These are phyloP conservation scores for Sphaerulina vaccinii DNA, from an alignment of 2,329 filamentous ascomycete genomes.

Conservation along the genomic window DNA sequence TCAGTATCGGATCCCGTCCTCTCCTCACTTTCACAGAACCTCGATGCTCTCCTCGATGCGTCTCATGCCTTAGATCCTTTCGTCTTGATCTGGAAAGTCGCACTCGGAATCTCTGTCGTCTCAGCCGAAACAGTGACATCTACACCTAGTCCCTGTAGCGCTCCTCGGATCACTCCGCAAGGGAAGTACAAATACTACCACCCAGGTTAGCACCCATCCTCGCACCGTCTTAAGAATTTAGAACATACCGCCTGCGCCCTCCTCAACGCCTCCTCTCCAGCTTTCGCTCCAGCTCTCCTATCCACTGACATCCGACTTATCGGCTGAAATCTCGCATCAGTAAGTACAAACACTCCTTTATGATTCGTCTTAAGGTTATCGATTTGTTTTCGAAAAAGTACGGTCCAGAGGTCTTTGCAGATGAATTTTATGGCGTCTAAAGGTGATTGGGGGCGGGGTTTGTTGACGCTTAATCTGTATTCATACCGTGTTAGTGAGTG, in stretches of 20 bases:
- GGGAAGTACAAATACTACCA: slow-evolving; percentile 93
- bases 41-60: too few relatives aligned
- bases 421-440: slow-evolving; percentile 97
- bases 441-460: slow-evolving; percentile 85
- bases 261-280: slow-evolving; percentile 52
- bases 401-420: slow-evolving; percentile 95
- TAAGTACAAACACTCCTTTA: slow-evolving; percentile 91
- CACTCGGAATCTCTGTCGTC: slow-evolving; percentile 78
- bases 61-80: slow-evolving; percentile 65
- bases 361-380: slow-evolving; percentile 99
- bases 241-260: slow-evolving; percentile 75
- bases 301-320: slow-evolving; percentile 87
- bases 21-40: too few relatives aligned
- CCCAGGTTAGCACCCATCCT: not conserved
- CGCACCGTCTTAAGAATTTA: too few relatives aligned
- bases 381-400: slow-evolving; percentile 94
- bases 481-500: not conserved
- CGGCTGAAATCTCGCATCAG: slow-evolving; percentile 86
- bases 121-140: slow-evolving; percentile 89
- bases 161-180: slow-evolving; percentile 86
- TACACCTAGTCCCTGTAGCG: slow-evolving; percentile 88
- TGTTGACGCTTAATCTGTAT: slow-evolving; percentile 72
- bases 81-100: slow-evolving; percentile 95
- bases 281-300: slow-evolving; percentile 33
- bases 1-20: too few relatives aligned